These are phyloP conservation scores for Orychophragmus violaceus DNA, from an alignment of 345 rosid species.

Conservation along the genomic window DNA sequence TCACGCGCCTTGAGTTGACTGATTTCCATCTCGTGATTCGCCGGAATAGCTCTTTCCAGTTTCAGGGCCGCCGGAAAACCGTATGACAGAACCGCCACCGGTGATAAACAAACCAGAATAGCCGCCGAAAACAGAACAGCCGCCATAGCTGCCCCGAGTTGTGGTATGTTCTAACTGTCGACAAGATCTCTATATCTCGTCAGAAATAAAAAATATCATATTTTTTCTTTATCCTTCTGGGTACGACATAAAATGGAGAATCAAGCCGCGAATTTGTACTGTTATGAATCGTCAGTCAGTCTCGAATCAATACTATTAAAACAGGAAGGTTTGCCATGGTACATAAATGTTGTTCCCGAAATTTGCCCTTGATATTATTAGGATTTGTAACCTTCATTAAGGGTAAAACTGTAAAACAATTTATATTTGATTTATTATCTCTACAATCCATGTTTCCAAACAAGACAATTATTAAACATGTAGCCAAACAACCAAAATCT, in stretches of 20 bases:
- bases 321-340: no score
- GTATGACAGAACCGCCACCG: conserved; percentile 25
- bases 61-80: conserved; percentile 53
- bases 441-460: no score
- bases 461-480: no score
- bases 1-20: conserved; percentile 62
- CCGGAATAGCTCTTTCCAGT: conserved; percentile 57
- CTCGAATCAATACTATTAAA: no score
- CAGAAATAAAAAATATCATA: not conserved
- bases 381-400: no score
- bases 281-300: not conserved
- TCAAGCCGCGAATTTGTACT: not conserved
- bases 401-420: no score
- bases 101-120: conserved; percentile 4
- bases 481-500: no score
- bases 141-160: conserved; percentile 13
- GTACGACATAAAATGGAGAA: not conserved
- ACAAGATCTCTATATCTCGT: conserved; percentile 3
- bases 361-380: no score
- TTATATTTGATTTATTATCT: no score
- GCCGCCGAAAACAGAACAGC: not conserved
- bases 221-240: not conserved
- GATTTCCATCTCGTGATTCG: conserved; percentile 43
- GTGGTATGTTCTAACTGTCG: not conserved
- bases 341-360: no score